Conservation (phyloP, 2,329 filamentous ascomycete species). For the Westerdykella ornata region DNA sequence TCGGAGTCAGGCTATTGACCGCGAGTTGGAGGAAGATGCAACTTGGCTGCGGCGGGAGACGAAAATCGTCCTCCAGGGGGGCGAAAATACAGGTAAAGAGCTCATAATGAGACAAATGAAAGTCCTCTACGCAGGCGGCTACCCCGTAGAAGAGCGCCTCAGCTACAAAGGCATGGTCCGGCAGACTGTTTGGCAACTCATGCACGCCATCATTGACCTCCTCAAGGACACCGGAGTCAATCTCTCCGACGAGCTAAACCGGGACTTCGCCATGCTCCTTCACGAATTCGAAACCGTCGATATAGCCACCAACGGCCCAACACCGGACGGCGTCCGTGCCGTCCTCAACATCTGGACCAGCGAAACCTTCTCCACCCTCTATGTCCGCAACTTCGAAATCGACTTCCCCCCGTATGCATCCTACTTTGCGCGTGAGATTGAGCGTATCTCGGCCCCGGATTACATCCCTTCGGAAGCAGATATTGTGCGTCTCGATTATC, state of each 20-base stretch:
- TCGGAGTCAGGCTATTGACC: conserved; percentile 33
- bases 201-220: conserved; percentile 32
- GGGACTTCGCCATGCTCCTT: conserved; percentile 29
- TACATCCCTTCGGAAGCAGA: conserved; percentile 31
- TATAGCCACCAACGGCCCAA: conserved; percentile 14
- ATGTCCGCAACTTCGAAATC: conserved; percentile 32
- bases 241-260: conserved; percentile 19
- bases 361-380: conserved; percentile 27
- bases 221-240: conserved; percentile 31
- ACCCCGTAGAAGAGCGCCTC: conserved; percentile 25
- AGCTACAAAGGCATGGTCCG: conserved; percentile 21
- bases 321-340: conserved; percentile 22
- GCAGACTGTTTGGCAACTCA: conserved; percentile 27
- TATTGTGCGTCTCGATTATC: conserved; percentile 29
- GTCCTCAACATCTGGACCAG: conserved; percentile 26
- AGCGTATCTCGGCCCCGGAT: conserved; percentile 21
- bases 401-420: conserved; percentile 32
- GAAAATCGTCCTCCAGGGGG: conserved; percentile 30
- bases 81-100: conserved; percentile 27
- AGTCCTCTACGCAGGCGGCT: conserved; percentile 30
- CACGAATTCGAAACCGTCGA: conserved; percentile 29
- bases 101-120: conserved; percentile 35
- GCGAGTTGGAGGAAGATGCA: conserved; percentile 29
- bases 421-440: conserved; percentile 27
- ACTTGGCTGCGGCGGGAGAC: conserved; percentile 28